A percentile compares a stretch with the other conserved stretches of the same genome.
Conservation (phyloP, 2,329 filamentous ascomycete species). For the Colletotrichum viniferum region DNA sequence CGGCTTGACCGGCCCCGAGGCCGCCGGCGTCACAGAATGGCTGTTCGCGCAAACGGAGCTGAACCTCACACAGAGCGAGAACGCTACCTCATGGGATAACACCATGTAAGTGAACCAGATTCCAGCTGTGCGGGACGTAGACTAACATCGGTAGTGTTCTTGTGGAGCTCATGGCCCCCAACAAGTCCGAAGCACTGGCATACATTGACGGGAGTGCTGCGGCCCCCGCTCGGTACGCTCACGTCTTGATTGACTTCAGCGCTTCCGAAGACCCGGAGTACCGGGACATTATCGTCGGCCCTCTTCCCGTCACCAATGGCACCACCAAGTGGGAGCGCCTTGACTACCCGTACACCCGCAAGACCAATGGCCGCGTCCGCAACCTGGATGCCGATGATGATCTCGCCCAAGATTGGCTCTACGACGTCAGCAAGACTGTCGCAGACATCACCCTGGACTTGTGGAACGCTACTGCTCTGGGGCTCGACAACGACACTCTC, state of each 20-base stretch:
- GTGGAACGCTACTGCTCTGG: conserved; percentile 40
- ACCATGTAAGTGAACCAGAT: conserved; percentile 28
- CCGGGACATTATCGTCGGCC: conserved; percentile 52
- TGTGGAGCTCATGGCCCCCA: conserved; percentile 46
- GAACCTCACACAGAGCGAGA: conserved; percentile 39
- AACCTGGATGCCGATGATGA: conserved; percentile 42
- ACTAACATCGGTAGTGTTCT: conserved; percentile 24
- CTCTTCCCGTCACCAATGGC: conserved; percentile 46
- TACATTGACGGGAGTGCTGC: conserved; percentile 45
- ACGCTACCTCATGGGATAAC: conserved; percentile 41
- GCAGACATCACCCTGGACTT: conserved; percentile 48
- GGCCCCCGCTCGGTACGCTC: conserved; percentile 45
- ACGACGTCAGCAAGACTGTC: conserved; percentile 31
- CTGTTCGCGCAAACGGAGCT: conserved; percentile 41
- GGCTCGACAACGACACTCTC: conserved; percentile 45
- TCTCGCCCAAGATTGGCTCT: conserved; percentile 35
- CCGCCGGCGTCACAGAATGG: conserved; percentile 41
- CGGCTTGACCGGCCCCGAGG: conserved; percentile 39
- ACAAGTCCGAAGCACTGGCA: conserved; percentile 51
- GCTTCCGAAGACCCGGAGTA: conserved; percentile 41
- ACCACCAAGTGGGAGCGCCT: conserved; percentile 42
- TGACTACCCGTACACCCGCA: conserved; percentile 45
- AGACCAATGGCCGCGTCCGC: conserved; percentile 37
- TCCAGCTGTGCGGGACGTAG: rapidly evolving
- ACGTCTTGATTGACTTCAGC: conserved; percentile 44